Evolutionary conservation across 2,329 filamentous ascomycete genomes (phyloP).

Genomic region (Fusarium oxysporum): DNA sequence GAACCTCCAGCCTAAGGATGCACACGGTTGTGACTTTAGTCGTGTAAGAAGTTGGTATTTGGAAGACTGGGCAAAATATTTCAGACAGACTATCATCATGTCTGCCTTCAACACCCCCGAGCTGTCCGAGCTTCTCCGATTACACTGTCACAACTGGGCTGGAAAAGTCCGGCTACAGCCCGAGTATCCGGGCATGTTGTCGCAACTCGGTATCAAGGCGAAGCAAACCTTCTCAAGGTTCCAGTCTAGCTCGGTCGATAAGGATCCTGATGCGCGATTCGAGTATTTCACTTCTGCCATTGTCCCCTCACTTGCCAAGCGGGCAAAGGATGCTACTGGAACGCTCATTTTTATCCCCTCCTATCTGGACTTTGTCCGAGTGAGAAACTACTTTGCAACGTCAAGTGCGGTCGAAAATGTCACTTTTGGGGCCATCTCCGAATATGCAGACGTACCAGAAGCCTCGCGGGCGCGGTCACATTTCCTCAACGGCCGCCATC

Average conservation of each 20-base stretch:
- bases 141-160: conserved; percentile 81
- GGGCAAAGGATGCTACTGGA: conserved; percentile 72
- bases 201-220: conserved; percentile 76
- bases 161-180: conserved; percentile 82
- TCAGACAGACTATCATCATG: conserved; percentile 87
- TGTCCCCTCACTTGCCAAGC: conserved; percentile 78
- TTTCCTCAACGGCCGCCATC: conserved; percentile 85
- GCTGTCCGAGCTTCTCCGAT: conserved; percentile 81
- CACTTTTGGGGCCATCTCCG: conserved; percentile 81
- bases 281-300: conserved; percentile 88
- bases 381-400: conserved; percentile 91
- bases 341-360: conserved; percentile 91
- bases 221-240: conserved; percentile 94
- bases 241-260: conserved; percentile 74
- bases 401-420: conserved; percentile 66
- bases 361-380: conserved; percentile 93
- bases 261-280: conserved; percentile 89
- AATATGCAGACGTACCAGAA: conserved; percentile 85
- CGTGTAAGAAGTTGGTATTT: conserved; percentile 92
- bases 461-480: conserved; percentile 87
- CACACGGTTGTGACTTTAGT: conserved; percentile 93
- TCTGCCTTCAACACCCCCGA: conserved; percentile 90
- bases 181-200: conserved; percentile 77
- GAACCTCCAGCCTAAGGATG: conserved; percentile 88
- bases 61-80: conserved; percentile 82